Evolutionary conservation across 768 basidiomycete genomes (phyloP).

Genomic region (Asterophora parasitica): DNA sequence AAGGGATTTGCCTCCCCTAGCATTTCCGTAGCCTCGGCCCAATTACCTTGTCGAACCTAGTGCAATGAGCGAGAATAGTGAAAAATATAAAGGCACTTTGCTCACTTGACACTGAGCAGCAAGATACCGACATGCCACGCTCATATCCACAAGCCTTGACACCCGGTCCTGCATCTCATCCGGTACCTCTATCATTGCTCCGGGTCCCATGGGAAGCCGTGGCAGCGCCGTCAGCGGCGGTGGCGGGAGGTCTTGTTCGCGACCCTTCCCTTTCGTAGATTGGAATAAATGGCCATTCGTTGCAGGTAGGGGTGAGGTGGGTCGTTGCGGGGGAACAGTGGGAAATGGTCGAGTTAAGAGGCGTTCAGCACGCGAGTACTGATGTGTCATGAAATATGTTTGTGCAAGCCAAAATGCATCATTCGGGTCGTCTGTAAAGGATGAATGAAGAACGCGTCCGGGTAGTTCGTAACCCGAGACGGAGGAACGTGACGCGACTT

Average conservation of each 20-base stretch:
- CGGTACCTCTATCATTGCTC: conserved; percentile 65
- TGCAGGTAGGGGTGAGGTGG: conserved; percentile 27
- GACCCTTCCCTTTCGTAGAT: conserved; percentile 57
- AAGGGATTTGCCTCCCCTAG: conserved; percentile 93
- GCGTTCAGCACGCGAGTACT: conserved; percentile 91
- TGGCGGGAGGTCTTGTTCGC: conserved; percentile 41
- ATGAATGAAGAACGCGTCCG: conserved; percentile 1
- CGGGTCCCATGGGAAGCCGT: conserved; percentile 67
- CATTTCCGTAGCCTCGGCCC: conserved; percentile 88
- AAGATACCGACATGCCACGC: conserved; percentile 92
- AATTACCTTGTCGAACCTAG: conserved; percentile 83
- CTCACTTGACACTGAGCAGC: conserved; percentile 91
- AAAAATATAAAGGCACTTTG: conserved; percentile 1
- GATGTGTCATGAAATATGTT: conserved; percentile 92
- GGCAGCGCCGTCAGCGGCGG: conserved; percentile 32
- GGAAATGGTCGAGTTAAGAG: conserved; percentile 86
- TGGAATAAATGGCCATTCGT: conserved; percentile 38
- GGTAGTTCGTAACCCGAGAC: neutral
- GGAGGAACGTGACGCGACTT: conserved; percentile 28
- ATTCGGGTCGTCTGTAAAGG: conserved; percentile 76
- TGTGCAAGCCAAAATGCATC: conserved; percentile 99
- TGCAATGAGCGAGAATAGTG: conserved; percentile 12
- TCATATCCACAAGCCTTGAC: conserved; percentile 86
- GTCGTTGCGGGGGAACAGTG: conserved; percentile 39
- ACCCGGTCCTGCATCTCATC: conserved; percentile 60